These are phyloP conservation scores for Danielozyma ontarioensis DNA, from an alignment of 805 yeast genomes.

Conservation along the genomic window DNA sequence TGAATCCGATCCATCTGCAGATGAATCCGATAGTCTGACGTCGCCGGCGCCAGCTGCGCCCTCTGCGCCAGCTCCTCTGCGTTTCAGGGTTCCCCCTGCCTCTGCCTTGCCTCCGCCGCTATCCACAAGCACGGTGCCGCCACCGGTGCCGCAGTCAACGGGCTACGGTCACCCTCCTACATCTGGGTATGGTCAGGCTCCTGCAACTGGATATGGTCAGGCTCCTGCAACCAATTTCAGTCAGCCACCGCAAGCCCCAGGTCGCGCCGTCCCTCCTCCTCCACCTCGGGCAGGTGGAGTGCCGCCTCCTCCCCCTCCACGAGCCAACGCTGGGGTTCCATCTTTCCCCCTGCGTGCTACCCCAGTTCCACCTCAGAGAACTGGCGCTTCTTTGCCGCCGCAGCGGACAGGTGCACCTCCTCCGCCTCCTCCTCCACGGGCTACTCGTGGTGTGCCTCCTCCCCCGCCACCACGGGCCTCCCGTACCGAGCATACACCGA, in stretches of 20 bases:
- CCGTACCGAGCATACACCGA: no score
- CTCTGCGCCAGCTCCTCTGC: conserved; percentile 6
- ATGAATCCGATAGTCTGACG: no score
- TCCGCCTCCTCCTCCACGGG: conserved; percentile 30
- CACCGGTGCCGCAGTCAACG: conserved; percentile 5
- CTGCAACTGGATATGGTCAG: conserved; percentile 2
- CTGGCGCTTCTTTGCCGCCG: conserved; percentile 1
- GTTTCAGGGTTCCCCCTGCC: conserved; percentile 35
- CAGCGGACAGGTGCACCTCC: conserved; percentile 14
- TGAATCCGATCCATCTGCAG: no score
- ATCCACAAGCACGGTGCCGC: conserved; percentile 13
- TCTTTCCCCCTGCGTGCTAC: conserved; percentile 9
- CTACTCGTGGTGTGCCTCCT: conserved; percentile 11
- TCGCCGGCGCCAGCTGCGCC: conserved; percentile 9
- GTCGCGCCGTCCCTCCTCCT: conserved; percentile 7
- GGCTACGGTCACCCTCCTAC: conserved; percentile 1
- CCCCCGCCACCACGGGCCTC: conserved; percentile 6
- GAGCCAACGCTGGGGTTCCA: conserved; percentile 6
- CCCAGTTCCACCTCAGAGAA: neutral
- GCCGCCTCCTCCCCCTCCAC: conserved; percentile 15
- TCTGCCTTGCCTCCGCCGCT: conserved; percentile 26
- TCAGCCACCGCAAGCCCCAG: conserved; percentile 9
- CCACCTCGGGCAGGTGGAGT: conserved; percentile 12
- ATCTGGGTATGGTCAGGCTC: neutral
- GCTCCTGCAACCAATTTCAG: conserved; percentile 1